phyloP scores from a whole-genome alignment of 176 grass and related monocot species.

The Triticum aestivum region DNA sequence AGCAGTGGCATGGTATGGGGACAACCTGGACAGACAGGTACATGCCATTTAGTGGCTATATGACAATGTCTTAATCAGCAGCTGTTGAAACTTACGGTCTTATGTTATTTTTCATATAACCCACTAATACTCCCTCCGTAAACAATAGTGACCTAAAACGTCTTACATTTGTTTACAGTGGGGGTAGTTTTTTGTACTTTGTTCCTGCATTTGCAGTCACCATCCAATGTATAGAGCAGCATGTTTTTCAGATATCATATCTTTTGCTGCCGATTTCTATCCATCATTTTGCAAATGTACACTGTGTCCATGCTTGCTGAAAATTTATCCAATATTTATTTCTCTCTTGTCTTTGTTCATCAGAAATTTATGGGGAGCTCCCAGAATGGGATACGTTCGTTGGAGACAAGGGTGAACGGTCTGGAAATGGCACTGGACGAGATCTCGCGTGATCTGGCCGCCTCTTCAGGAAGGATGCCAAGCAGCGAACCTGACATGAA shows the following conservation, averaged over 20 bases:
- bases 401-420: constrained; percentile 83
- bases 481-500: constrained; percentile 68
- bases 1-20: constrained; percentile 30
- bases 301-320: neutral
- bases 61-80: constrained; percentile 18
- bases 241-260: neutral
- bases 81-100: neutral
- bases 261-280: neutral
- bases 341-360: constrained; percentile 20
- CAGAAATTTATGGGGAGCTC: constrained; percentile 96
- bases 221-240: neutral
- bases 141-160: too few species aligned
- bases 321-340: neutral
- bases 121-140: neutral
- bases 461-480: constrained; percentile 60
- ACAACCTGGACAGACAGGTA: constrained; percentile 13
- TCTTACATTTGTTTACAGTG: too few species aligned
- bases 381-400: constrained; percentile 81
- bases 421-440: constrained; percentile 82
- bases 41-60: constrained; percentile 19
- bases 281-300: too few species aligned
- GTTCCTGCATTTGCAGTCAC: neutral
- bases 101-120: neutral
- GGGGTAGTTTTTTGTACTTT: neutral
- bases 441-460: constrained; percentile 71